Evolutionary conservation across 176 grass and related monocot genomes (phyloP), one percentile per base, ranked within the genome.

Genomic region (Avena sativa): DNA sequence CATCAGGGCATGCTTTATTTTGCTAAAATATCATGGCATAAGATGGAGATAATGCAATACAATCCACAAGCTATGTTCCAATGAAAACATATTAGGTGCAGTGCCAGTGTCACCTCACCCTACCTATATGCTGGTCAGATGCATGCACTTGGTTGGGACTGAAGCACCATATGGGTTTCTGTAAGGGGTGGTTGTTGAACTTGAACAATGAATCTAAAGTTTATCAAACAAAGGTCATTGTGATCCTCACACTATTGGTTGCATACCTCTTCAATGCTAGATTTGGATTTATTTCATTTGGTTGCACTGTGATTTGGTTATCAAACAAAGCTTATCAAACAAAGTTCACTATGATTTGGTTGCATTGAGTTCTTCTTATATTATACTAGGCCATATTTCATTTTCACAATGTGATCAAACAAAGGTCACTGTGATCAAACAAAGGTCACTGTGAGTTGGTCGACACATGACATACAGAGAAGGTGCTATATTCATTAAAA

Each of bases 141-240:
- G 75, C 89, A 87, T 80, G 89, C 89, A 91, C 58, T 67, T 74
- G 81, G 68, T 67, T 74, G 81, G 68, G 30, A 67, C 38, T 73
- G 44, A 38, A 32, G 83, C 59, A 21, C 36, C 15, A 61, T 34
- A 34, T 53, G 62, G 63, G 10, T 48, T 40, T 70, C 66, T 38
- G 12, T 46, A 13, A 2, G 19, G 65, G 80, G 81, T 50, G 19
- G 65, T 65, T 50, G 81, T 83, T 84, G 70, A 25, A 83, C 67
- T 26, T 72, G 81, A 32, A 32, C 70, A 44, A 48, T 49, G 44
- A 36, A 83, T 40, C n/a, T 83, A 40, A 2, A 30, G 25, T 25
- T 65, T 30, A 48, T 48, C 46, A 48, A 34, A 34, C 32, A 34
- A 48, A 48, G 46, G 46, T 48, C 46, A 48, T 1, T 48, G 8